A percentile compares a stretch with the other conserved stretches of the same genome.
Conservation (phyloP, 345 rosid species). For the Populus simonii region DNA sequence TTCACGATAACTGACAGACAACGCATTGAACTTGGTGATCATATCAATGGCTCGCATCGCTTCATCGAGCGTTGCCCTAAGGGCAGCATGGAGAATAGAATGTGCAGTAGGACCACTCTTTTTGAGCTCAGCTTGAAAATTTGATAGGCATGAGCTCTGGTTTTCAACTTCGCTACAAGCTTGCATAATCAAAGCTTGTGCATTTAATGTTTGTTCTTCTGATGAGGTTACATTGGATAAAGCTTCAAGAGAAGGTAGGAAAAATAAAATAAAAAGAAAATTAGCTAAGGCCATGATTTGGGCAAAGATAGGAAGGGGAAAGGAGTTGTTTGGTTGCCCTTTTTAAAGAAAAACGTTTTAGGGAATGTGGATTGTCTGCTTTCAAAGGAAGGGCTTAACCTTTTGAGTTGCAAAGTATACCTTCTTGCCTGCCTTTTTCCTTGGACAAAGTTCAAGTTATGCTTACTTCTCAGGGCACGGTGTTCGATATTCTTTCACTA, state of each 20-base stretch:
- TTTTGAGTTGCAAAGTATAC: constrained; percentile 27
- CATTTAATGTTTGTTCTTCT: constrained; percentile 27
- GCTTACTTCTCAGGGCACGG: constrained; percentile 39
- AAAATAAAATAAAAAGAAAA: constrained; percentile 31
- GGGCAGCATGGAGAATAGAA: constrained; percentile 61
- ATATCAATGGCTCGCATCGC: constrained; percentile 54
- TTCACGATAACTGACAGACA: constrained; percentile 69
- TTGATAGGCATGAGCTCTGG: constrained; percentile 49
- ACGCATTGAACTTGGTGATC: constrained; percentile 50
- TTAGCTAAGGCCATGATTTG: constrained; percentile 37
- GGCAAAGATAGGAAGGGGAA: constrained; percentile 15
- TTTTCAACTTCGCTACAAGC: constrained; percentile 50
- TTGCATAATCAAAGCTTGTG: constrained; percentile 38
- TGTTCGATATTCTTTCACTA: constrained; percentile 20
- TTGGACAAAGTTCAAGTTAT: constrained; percentile 50
- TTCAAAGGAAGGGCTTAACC: constrained; percentile 42
- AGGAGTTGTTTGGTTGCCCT: neutral
- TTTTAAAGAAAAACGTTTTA: constrained; percentile 13
- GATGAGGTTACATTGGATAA: constrained; percentile 24
- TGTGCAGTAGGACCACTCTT: constrained; percentile 26
- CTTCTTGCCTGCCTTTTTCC: constrained; percentile 38
- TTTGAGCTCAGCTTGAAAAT: constrained; percentile 38
- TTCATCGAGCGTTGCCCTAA: constrained; percentile 56
- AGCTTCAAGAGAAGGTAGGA: constrained; percentile 37
- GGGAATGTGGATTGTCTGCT: constrained; percentile 43